These are phyloP conservation scores for Aegilops tauschii DNA, from an alignment of 176 grass and related monocot genomes.

Conservation along the genomic window DNA sequence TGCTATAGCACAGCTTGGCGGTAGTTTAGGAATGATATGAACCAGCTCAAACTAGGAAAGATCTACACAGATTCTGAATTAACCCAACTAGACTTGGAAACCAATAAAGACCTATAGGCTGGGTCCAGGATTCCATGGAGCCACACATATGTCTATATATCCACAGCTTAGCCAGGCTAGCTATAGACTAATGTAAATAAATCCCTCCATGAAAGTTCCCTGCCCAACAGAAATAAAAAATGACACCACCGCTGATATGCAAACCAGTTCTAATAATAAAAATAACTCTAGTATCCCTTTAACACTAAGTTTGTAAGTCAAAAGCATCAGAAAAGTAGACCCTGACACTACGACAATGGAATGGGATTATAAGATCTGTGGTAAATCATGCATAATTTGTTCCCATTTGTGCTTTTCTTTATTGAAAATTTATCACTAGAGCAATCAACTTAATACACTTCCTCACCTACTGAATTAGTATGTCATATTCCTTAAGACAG, in stretches of 20 bases:
- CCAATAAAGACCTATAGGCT: too few species aligned
- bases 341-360: neutral
- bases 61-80: too few species aligned
- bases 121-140: too few species aligned
- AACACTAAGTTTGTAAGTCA: neutral
- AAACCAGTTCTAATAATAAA: neutral
- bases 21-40: neutral
- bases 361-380: neutral
- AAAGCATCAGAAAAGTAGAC: neutral
- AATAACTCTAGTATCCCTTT: neutral
- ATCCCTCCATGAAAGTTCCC: neutral
- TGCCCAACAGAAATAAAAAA: neutral
- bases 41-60: too few species aligned
- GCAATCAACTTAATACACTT: conserved; percentile 16
- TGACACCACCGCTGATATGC: neutral
- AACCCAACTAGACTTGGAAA: too few species aligned
- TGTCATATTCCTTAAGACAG: neutral
- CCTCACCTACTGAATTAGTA: neutral
- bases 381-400: neutral
- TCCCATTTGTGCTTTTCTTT: neutral
- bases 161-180: neutral
- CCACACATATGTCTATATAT: neutral
- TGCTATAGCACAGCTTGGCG: neutral
- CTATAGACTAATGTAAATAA: neutral
- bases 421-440: conserved; percentile 10